A percentile compares a stretch with the other conserved stretches of the same genome.
Evolutionary conservation across 306 rosid species (phyloP).

Genomic region (Prunus fruticosa): DNA sequence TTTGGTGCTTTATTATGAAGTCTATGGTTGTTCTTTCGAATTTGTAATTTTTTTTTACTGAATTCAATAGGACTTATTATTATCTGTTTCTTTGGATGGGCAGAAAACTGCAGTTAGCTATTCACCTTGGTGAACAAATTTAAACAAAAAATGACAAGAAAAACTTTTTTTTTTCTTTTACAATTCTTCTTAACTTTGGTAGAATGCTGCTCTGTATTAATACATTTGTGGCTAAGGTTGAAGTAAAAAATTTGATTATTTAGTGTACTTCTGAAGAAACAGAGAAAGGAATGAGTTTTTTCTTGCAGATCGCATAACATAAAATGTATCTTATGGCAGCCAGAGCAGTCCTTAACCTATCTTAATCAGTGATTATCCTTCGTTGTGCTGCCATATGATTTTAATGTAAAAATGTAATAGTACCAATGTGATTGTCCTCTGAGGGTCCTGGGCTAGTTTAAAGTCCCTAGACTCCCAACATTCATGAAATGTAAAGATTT

Average conservation of each 20-base stretch:
- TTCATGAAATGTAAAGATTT: neutral
- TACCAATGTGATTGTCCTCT: neutral
- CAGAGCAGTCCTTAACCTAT: neutral
- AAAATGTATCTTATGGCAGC: neutral
- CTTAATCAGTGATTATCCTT: neutral
- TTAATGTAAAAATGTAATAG: neutral
- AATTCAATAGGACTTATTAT: neutral
- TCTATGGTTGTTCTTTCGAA: neutral
- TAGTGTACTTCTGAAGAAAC: neutral
- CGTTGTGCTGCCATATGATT: neutral
- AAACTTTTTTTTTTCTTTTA: neutral
- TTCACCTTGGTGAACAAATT: neutral
- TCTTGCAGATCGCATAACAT: neutral
- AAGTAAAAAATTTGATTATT: neutral
- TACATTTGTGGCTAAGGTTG: neutral
- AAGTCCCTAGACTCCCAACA: neutral
- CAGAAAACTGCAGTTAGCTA: neutral
- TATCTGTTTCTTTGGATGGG: neutral
- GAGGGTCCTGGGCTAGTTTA: neutral
- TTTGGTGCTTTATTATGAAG: slow-evolving; percentile 10
- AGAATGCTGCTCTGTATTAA: neutral
- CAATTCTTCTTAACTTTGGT: neutral
- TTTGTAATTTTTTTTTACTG: neutral
- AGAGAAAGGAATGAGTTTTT: neutral
- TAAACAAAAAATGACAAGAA: neutral